Base-by-base conservation (phyloP, 345 rosid species). In the Eutrema yunnanense region DNA sequence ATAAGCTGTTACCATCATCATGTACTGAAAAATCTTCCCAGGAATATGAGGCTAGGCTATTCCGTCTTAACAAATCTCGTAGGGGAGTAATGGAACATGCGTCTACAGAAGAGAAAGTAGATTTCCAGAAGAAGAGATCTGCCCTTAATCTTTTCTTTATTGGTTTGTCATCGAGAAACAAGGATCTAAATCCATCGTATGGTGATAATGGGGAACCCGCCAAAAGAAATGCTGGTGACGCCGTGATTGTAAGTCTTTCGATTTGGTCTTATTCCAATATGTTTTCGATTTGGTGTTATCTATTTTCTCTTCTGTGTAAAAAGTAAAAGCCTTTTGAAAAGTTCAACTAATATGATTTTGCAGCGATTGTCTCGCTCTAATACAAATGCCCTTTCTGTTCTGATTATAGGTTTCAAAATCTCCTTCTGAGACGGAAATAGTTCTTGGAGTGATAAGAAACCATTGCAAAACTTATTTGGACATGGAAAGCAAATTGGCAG, bases 11-110 rank as follows among this genome's bases (percentile, higher is more conserved):
- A 63, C 57, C 48, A 42, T 56, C 69, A 30, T 66, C 61, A 13
- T 72, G 32, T 62, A 4, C 66, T 44, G 47, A 40, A 64, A 66
- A 70, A 63, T 74, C 56, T 69, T 57, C 42, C 60, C 80, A 94
- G 98, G 88, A 82, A 69, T 91, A 94, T 52, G 95, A 86, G 79
- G 96, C 98, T 52, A 87, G 97, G 84, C 85, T 94, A 38, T 94
- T 94, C 77, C 88, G 88, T 65, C 90, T 89, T 22, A 81, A 83
- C 62, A 88, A 87, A 83, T 80, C 82, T 62, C 84, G 82, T 77
- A 85, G 88, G 74, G 98, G 83, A 68, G 71, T 82, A 70, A 77
- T 87, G 79, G 80, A 81, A 75, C 84, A 86, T 74, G 92, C 90
- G 55, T 90, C 91, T 69, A 96, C 94, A 42, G 97, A 94, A 84